Evolutionary conservation across 2,329 filamentous ascomycete genomes (phyloP).

Genomic region (Tolypocladium inflatum): DNA sequence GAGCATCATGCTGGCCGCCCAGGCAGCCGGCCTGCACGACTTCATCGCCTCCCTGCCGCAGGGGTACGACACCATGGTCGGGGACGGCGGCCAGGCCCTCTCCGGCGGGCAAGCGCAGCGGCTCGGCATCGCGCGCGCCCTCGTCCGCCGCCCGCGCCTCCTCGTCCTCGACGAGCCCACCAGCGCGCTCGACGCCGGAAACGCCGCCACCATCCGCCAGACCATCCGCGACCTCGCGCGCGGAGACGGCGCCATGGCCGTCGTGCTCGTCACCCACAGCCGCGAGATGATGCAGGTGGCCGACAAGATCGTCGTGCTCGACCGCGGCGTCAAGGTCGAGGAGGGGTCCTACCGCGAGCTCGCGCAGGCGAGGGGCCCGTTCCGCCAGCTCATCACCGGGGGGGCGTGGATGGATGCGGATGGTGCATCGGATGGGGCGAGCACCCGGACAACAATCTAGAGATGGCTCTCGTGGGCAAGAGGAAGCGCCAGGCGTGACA

Average conservation of each 20-base stretch:
- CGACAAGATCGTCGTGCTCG: conserved; percentile 62
- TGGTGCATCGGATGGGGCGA: background rate
- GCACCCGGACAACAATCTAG: background rate
- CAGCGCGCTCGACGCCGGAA: conserved; percentile 64
- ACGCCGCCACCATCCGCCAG: conserved; percentile 52
- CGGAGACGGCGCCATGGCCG: conserved; percentile 40
- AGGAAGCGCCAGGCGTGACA: background rate
- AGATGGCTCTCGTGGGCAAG: background rate
- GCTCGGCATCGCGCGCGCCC: conserved; percentile 69
- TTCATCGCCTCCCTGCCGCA: conserved; percentile 63
- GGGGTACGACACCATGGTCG: conserved; percentile 54
- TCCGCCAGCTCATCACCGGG: conserved; percentile 36
- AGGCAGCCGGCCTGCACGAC: conserved; percentile 58
- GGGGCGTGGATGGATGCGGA: conserved; percentile 8
- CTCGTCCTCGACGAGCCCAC: conserved; percentile 85
- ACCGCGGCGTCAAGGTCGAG: conserved; percentile 58
- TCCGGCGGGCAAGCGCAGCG: conserved; percentile 80
- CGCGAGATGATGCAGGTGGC: conserved; percentile 80
- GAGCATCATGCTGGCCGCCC: conserved; percentile 42
- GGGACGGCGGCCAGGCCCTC: conserved; percentile 64
- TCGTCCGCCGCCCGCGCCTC: conserved; percentile 61
- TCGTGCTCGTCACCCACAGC: conserved; percentile 75
- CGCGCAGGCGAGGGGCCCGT: conserved; percentile 30
- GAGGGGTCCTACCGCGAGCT: conserved; percentile 58
- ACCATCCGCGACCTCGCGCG: conserved; percentile 48